Base-by-base conservation (phyloP, 257 asterid species). In the Solanum raphanifolium region DNA sequence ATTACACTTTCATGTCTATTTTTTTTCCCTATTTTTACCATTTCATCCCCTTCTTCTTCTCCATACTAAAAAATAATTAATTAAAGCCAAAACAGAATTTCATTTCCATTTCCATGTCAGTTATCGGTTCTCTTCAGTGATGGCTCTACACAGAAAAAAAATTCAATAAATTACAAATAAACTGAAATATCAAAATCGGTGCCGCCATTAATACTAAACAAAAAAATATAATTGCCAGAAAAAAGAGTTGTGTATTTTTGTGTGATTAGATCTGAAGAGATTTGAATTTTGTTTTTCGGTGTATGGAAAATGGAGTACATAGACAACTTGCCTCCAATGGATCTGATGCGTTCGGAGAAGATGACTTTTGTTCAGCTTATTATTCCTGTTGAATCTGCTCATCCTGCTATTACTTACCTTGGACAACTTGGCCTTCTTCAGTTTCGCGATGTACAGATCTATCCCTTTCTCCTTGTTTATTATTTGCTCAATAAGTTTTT, bases 281-380 rank as follows among this genome's bases (percentile, higher is more conserved):
- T 68, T 69, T 7, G 11, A 27, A 4, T 52, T 16, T 20, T 20
- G 7, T n/a, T 25, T 86, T 25, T 86, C 66, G 91, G 93, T 89
- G 91, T 91, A 90, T 90, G 93, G 92, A 90, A 90, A 89, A 96
- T 96, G 99, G 95, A 94, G 93, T 94, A 85, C 92, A 89, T 95
- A 73, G 92, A 91, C 90, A 94, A 91, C 85, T 92, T 95, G 90
- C 95, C 99, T 27, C 83, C 90, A 87, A 94, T 96, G 99, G 99
- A 96, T 95, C 98, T 96, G 97, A 96, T 96, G 98, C 98, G 99
- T 90, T 96, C 99, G 89, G 99, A 97, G 95, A 93, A 94, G 95
- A 96, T 97, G 99, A 93, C 93, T 85, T 92, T 91, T 36, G 98
- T 94, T 89, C 99, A 96, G 87, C 98, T 97, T 87, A 97, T 97